These are phyloP conservation scores for Yamagishiella unicocca DNA, from an alignment of 139 green algal species.

Conservation along the genomic window DNA sequence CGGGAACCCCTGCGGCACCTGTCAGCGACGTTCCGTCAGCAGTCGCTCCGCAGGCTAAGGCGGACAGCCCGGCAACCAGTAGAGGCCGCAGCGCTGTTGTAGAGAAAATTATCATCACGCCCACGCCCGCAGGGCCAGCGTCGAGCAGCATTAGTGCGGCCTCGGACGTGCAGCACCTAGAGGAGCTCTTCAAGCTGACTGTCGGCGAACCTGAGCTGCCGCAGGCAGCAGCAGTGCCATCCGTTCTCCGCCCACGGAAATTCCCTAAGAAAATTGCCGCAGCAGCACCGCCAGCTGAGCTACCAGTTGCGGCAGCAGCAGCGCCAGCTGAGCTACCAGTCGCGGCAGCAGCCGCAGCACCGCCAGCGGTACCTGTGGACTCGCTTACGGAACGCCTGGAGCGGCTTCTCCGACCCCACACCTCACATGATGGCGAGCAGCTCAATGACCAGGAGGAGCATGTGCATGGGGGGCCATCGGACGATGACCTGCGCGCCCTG, in stretches of 20 bases:
- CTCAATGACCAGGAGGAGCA: neutral
- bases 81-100: no score
- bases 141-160: neutral
- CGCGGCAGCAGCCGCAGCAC: neutral
- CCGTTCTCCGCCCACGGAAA: slow-evolving; percentile 15
- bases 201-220: neutral
- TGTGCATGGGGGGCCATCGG: neutral
- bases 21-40: no score
- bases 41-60: no score
- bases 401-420: neutral
- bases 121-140: no score
- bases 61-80: no score
- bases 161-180: slow-evolving; percentile 33
- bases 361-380: neutral
- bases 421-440: neutral
- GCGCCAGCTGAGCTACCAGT: neutral
- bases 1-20: no score
- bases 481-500: slow-evolving; percentile 13
- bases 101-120: no score
- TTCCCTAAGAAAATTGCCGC: neutral
- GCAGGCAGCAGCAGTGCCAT: neutral
- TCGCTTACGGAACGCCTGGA: neutral
- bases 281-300: neutral
- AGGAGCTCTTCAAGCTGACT: slow-evolving; percentile 42
- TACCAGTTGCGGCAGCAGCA: neutral